Evolutionary conservation across 2,329 filamentous ascomycete species (phyloP).

Genomic region (Peltaster fructicola): DNA sequence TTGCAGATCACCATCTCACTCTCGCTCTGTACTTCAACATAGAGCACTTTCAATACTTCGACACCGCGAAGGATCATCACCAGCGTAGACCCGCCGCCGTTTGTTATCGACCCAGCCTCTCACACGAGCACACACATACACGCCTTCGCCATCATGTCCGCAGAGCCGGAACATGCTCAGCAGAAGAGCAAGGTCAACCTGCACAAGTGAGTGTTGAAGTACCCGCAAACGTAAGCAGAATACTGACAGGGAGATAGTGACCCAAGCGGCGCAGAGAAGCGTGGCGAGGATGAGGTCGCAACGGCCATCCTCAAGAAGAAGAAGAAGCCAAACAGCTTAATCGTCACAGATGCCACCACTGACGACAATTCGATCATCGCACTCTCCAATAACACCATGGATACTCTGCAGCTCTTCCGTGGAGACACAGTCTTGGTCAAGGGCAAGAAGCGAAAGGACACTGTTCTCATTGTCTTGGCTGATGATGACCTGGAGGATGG

Average conservation of each 20-base stretch:
- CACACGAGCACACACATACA: slow-evolving; percentile 2
- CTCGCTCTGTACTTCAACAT: too few relatives aligned
- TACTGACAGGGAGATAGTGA: slow-evolving; percentile 23
- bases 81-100: too few relatives aligned
- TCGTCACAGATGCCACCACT: slow-evolving; percentile 95
- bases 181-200: slow-evolving; percentile 31
- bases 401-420: slow-evolving; percentile 92
- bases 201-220: slow-evolving; percentile 46
- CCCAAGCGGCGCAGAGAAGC: slow-evolving; percentile 18
- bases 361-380: slow-evolving; percentile 99
- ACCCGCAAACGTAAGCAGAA: slow-evolving; percentile 76
- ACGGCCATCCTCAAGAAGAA: slow-evolving; percentile 99
- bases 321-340: slow-evolving; percentile 99
- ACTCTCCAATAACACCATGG: slow-evolving; percentile 97
- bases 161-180: slow-evolving; percentile 28
- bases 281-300: slow-evolving; percentile 70
- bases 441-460: slow-evolving; percentile 99
- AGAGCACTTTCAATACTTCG: too few relatives aligned
- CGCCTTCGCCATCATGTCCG: slow-evolving; percentile 25
- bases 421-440: slow-evolving; percentile 96
- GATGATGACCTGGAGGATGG: slow-evolving; percentile 98
- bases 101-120: too few relatives aligned
- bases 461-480: slow-evolving; percentile 88
- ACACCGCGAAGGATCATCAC: too few relatives aligned
- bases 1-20: too few relatives aligned